Evolutionary conservation across 2,329 filamentous ascomycete species (phyloP).

Genomic region (Tetracladium maxilliforme): DNA sequence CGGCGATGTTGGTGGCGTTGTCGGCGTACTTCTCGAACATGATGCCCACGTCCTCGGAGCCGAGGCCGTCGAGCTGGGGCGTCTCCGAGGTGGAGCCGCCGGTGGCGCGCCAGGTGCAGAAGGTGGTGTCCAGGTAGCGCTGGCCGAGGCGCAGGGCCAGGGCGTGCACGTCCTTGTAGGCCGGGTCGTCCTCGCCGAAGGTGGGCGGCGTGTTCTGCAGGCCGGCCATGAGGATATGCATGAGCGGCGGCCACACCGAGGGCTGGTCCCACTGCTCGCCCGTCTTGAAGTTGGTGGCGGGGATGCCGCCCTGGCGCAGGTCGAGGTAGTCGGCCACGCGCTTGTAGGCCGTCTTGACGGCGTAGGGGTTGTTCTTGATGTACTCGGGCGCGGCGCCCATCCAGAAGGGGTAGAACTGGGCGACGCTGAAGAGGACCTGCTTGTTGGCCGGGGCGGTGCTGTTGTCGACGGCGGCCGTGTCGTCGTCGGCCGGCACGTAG

Average conservation of each 20-base stretch:
- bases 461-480: conserved; percentile 24
- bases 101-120: conserved; percentile 56
- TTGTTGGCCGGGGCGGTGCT: conserved; percentile 33
- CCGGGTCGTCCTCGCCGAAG: conserved; percentile 34
- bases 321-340: conserved; percentile 38
- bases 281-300: conserved; percentile 44
- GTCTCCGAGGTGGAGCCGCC: conserved; percentile 41
- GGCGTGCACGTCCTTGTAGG: conserved; percentile 35
- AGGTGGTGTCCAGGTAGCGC: conserved; percentile 51
- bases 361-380: conserved; percentile 42
- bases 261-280: conserved; percentile 59
- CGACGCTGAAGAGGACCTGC: conserved; percentile 41
- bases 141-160: conserved; percentile 45
- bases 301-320: conserved; percentile 36
- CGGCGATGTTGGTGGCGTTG: conserved; percentile 41
- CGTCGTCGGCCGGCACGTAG: conserved; percentile 33
- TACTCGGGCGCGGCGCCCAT: conserved; percentile 43
- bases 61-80: conserved; percentile 31
- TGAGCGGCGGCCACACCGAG: conserved; percentile 55
- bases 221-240: conserved; percentile 48
- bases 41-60: conserved; percentile 30
- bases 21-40: conserved; percentile 61
- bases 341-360: conserved; percentile 36
- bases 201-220: conserved; percentile 44
- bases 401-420: conserved; percentile 58